phyloP scores from a whole-genome alignment of 441 rosid genomes.

The Oxalis stricta region DNA sequence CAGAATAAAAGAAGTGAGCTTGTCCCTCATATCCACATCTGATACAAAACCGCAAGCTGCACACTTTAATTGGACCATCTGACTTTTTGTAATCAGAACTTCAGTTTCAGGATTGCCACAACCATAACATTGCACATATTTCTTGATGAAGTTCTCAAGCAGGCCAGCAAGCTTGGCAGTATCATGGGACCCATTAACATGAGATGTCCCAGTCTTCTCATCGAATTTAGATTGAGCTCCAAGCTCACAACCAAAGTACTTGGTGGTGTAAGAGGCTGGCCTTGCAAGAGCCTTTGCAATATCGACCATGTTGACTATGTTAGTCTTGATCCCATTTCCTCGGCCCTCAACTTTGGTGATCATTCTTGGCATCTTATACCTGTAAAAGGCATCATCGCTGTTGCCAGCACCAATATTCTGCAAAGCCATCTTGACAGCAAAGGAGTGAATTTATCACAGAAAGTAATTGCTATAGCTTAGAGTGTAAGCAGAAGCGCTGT shows the following conservation, averaged over 20 bases:
- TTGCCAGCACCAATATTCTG: slow-evolving; percentile 35
- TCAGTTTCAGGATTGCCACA: slow-evolving; percentile 41
- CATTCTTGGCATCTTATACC: slow-evolving; percentile 41
- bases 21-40: slow-evolving; percentile 37
- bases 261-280: slow-evolving; percentile 34
- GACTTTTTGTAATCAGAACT: slow-evolving; percentile 25
- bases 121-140: slow-evolving; percentile 40
- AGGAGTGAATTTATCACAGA: slow-evolving; percentile 19
- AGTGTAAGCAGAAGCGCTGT: slow-evolving; percentile 1
- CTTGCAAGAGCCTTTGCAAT: slow-evolving; percentile 37
- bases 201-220: slow-evolving; percentile 30
- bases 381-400: slow-evolving; percentile 41
- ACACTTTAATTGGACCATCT: slow-evolving; percentile 33
- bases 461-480: slow-evolving; percentile 4
- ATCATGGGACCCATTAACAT: slow-evolving; percentile 35
- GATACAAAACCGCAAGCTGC: slow-evolving; percentile 43
- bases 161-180: slow-evolving; percentile 33
- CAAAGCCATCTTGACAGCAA: slow-evolving; percentile 24
- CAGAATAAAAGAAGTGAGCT: slow-evolving; percentile 31
- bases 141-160: slow-evolving; percentile 36
- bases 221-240: slow-evolving; percentile 42
- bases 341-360: slow-evolving; percentile 35
- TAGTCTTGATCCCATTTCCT: slow-evolving; percentile 42
- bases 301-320: slow-evolving; percentile 40
- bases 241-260: slow-evolving; percentile 38